Conservation (phyloP, 257 asterid genomes). For the Jaltomata sinuosa region DNA sequence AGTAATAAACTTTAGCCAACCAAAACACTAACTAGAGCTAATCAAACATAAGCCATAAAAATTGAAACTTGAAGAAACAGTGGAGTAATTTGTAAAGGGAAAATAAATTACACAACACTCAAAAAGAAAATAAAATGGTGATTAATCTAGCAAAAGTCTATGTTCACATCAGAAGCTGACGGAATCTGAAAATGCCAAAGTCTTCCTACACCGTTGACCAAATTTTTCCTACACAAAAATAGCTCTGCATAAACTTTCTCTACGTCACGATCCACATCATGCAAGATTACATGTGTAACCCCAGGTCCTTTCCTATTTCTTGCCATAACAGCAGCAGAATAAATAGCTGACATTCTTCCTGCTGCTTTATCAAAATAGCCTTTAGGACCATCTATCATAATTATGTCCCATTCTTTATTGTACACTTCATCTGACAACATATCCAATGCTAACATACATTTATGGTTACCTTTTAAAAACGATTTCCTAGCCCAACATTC, state of each 20-base stretch:
- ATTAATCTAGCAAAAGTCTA: conserved; percentile 36
- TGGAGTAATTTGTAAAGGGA: not conserved
- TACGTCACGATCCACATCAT: conserved; percentile 73
- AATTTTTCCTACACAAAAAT: conserved; percentile 57
- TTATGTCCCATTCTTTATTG: conserved; percentile 75
- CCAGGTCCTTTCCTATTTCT: conserved; percentile 59
- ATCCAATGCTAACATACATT: conserved; percentile 64
- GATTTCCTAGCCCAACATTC: conserved; percentile 45
- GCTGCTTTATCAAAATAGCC: conserved; percentile 76
- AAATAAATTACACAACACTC: not conserved
- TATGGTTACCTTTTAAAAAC: conserved; percentile 47
- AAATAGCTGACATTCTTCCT: conserved; percentile 89
- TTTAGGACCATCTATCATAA: conserved; percentile 89
- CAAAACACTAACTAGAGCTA: not conserved
- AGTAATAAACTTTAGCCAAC: too few relatives aligned
- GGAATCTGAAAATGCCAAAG: conserved; percentile 75
- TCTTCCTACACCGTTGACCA: conserved; percentile 45
- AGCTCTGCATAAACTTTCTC: conserved; percentile 63
- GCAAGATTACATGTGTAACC: conserved; percentile 65
- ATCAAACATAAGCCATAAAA: not conserved
- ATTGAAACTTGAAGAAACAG: not conserved
- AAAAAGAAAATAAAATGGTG: not conserved
- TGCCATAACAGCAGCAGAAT: conserved; percentile 89
- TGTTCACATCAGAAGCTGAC: conserved; percentile 19
- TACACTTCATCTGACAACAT: conserved; percentile 63